Conservation (phyloP, 148 eudicot genomes). For the Spergularia bocconei region DNA sequence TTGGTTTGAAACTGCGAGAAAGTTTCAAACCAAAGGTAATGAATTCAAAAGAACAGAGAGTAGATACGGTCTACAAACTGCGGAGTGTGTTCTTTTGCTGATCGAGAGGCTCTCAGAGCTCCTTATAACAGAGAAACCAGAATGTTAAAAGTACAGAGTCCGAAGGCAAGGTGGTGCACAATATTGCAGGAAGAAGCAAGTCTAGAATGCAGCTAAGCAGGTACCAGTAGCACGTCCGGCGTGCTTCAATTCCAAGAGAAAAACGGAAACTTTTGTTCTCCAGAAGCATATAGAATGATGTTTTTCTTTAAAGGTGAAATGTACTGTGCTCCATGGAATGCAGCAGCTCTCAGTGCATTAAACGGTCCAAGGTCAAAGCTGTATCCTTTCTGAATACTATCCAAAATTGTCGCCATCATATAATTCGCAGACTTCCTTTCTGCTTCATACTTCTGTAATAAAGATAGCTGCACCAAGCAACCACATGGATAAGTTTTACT, state of each 20-base stretch:
- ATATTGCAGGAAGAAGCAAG: background rate
- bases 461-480: conserved; percentile 44
- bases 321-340: conserved; percentile 74
- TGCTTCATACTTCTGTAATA: conserved; percentile 71
- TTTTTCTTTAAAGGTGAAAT: conserved; percentile 74
- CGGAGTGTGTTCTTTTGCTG: background rate
- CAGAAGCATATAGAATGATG: conserved; percentile 85
- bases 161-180: background rate
- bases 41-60: background rate
- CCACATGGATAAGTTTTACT: background rate
- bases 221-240: background rate
- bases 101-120: background rate
- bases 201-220: no score
- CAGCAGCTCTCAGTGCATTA: conserved; percentile 77
- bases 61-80: background rate
- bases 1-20: no score
- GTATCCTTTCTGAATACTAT: conserved; percentile 92
- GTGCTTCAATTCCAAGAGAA: conserved; percentile 40
- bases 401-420: conserved; percentile 80
- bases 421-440: conserved; percentile 77
- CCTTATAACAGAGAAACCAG: background rate
- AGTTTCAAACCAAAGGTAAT: no score
- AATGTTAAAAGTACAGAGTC: background rate
- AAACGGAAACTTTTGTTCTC: conserved; percentile 68
- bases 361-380: conserved; percentile 79